Evolutionary conservation across 2,329 filamentous ascomycete genomes (phyloP), one percentile per base, ranked within the genome.

Genomic region (Graphilbum fragrans): DNA sequence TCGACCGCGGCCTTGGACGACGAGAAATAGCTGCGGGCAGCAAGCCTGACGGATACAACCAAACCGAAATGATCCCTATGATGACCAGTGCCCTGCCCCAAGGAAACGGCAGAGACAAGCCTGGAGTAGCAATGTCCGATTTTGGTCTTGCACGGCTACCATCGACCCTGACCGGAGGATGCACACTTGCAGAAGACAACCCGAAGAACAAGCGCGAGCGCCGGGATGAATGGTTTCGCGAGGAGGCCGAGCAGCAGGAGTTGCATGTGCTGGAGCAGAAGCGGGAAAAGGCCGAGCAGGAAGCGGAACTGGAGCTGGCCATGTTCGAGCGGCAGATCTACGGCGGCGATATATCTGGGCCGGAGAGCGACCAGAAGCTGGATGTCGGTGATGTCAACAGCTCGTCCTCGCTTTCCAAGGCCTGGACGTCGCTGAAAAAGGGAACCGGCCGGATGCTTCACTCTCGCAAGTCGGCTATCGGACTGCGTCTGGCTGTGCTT

Each of bases 351-450:
- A 7, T 31, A 10, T 10, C 7, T 31, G 29, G 14, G 12, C 29
- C 12, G 29, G 29, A 14, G 5, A 31, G 5, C 5, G 29, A 31
- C 14, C 38, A 34, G 14, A 41, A 38, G 5, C 16, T 19, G 12
- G 37, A 27, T 3, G 17, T 14, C 29, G 8, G 14, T n/a, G n/a
- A n/a, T n/a, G n/a, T n/a, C n/a, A n/a, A 10, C 38, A 39, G 5
- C 22, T 45, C 14, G 41, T 27, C 45, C 9, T 31, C 45, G 2
- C 18, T 47, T 8, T 33, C 44, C 19, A 44, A 40, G 17, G 47
- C 43, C 0, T 50, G 48, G 48, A 37, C 42, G 2, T 35, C 43
- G 5, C 33, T 46, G 14, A 49, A 43, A 22, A 43, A 41, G 11
- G 42, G 46, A 1, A 41, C 47, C 0, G 42, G 47, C 18, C 42